phyloP scores from a whole-genome alignment of 2,329 filamentous ascomycete species.

The Rutstroemia sydowiana region DNA sequence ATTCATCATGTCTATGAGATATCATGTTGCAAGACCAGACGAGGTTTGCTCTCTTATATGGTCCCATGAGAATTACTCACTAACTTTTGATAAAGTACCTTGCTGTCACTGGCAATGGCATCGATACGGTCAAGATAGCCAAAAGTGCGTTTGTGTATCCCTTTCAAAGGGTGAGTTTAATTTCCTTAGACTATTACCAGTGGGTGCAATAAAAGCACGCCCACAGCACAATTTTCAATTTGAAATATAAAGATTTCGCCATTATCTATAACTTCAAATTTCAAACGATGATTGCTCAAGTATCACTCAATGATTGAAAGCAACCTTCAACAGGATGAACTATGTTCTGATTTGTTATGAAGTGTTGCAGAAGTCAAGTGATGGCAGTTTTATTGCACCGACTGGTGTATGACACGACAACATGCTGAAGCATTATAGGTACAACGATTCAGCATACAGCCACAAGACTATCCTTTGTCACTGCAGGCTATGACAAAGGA shows the following conservation, averaged over 20 bases:
- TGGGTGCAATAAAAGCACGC: too few species aligned
- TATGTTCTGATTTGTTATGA: too few species aligned
- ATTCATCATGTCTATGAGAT: not conserved
- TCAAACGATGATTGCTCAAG: too few species aligned
- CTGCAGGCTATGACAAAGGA: slow-evolving; percentile 85
- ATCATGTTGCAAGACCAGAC: not conserved
- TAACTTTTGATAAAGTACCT: slow-evolving; percentile 73
- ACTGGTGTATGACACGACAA: too few species aligned
- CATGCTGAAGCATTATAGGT: slow-evolving; percentile 19
- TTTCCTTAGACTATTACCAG: not conserved
- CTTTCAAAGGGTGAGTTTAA: slow-evolving; percentile 50
- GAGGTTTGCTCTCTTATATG: not conserved
- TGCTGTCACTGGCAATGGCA: slow-evolving; percentile 73
- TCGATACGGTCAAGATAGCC: slow-evolving; percentile 67
- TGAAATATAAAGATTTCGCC: too few species aligned
- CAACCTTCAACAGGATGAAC: too few species aligned
- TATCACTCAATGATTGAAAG: too few species aligned
- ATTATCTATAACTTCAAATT: too few species aligned
- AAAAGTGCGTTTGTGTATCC: slow-evolving; percentile 70
- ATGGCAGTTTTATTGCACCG: too few species aligned
- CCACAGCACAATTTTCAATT: too few species aligned
- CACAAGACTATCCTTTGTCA: slow-evolving; percentile 75
- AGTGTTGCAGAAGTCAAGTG: too few species aligned
- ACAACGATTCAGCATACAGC: slow-evolving; percentile 48
- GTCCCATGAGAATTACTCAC: slow-evolving; percentile 37